A percentile compares a stretch with the other conserved stretches of the same genome.
Conservation (phyloP, 495 filamentous ascomycete genomes). For the Lepraria neglecta region DNA sequence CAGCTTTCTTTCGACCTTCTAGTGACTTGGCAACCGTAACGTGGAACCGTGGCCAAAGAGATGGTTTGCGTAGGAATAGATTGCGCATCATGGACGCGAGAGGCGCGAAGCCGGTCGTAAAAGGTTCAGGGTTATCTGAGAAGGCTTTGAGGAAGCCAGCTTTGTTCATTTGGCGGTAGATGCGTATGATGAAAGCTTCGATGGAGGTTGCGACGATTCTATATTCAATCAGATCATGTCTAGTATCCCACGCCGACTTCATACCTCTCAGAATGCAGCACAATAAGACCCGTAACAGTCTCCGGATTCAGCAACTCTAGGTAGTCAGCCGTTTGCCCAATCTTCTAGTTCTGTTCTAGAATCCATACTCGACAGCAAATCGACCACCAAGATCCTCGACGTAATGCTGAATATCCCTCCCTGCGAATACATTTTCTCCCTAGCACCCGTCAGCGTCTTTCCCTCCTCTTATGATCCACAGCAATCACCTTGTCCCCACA, state of each 20-base stretch:
- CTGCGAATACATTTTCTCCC: slow-evolving; percentile 81
- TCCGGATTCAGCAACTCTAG: slow-evolving; percentile 66
- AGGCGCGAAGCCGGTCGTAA: slow-evolving; percentile 83
- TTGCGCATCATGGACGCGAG: slow-evolving; percentile 89
- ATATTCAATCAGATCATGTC: slow-evolving; percentile 21
- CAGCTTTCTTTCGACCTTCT: slow-evolving; percentile 86
- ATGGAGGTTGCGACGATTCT: slow-evolving; percentile 78
- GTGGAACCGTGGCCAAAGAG: slow-evolving; percentile 94
- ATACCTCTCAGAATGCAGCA: slow-evolving; percentile 79
- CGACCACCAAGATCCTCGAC: slow-evolving; percentile 88
- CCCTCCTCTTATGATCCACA: not conserved
- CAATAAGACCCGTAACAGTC: slow-evolving; percentile 79
- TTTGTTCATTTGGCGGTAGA: slow-evolving; percentile 91
- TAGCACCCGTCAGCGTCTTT: slow-evolving; percentile 6
- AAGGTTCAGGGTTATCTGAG: slow-evolving; percentile 89
- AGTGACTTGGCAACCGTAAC: slow-evolving; percentile 79
- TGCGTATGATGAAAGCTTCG: slow-evolving; percentile 91
- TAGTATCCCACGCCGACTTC: not conserved
- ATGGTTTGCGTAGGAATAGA: slow-evolving; percentile 79
- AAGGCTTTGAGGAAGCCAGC: slow-evolving; percentile 92
- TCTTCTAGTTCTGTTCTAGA: not conserved
- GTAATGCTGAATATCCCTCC: slow-evolving; percentile 96
- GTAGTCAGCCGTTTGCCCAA: slow-evolving; percentile 23
- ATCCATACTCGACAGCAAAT: slow-evolving; percentile 66
- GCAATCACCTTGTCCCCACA: slow-evolving; percentile 57